Conservation (phyloP, 352 stramenopile species). For the Bremia lactucae region DNA sequence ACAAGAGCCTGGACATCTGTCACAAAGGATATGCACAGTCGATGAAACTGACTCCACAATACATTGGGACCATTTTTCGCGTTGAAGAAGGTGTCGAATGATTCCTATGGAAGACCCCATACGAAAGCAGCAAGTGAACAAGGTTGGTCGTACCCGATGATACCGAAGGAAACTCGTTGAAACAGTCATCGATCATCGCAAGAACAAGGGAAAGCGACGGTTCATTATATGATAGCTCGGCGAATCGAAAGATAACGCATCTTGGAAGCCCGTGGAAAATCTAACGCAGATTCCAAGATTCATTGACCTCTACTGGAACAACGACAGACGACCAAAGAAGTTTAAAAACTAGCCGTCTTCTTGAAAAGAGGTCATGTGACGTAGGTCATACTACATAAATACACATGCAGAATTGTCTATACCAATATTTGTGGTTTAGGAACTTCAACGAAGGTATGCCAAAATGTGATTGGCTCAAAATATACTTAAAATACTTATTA, state of each 20-base stretch:
- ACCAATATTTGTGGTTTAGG: too few relatives aligned
- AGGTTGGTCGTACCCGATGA: neutral
- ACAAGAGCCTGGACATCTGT: too few relatives aligned
- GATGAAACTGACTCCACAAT: conserved; percentile 6
- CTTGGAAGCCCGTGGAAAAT: neutral
- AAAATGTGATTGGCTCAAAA: too few relatives aligned
- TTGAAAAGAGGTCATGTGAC: too few relatives aligned
- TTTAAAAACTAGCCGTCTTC: neutral
- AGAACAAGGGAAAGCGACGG: neutral
- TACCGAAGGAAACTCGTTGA: neutral
- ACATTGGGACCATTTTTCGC: conserved; percentile 2
- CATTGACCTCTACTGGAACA: neutral
- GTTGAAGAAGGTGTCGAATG: neutral
- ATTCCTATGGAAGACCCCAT: neutral
- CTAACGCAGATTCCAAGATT: neutral
- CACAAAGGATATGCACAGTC: too few relatives aligned
- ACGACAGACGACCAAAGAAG: neutral
- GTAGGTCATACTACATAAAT: too few relatives aligned
- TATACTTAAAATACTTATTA: too few relatives aligned
- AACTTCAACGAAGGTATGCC: too few relatives aligned
- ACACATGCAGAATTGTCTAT: too few relatives aligned
- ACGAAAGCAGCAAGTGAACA: neutral
- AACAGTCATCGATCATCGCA: neutral
- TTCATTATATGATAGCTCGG: neutral
- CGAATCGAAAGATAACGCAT: neutral